A percentile compares a stretch with the other conserved stretches of the same genome.
Conservation (phyloP, 2,329 filamentous ascomycete species). For the Colletotrichum endophyticum region DNA sequence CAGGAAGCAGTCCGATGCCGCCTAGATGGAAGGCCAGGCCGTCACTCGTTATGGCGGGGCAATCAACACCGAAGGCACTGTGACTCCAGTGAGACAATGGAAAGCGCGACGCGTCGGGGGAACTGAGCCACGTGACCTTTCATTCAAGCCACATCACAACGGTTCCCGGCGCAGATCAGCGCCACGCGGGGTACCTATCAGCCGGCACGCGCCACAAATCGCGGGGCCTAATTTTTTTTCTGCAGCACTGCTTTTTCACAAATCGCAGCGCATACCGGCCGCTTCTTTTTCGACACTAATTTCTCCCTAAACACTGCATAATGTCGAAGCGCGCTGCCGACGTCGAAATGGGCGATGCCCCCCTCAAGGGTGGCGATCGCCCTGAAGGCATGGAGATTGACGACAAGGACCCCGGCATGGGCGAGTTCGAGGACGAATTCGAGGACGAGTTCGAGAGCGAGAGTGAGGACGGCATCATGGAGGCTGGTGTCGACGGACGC, state of each 20-base stretch:
- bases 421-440: slow-evolving; percentile 95
- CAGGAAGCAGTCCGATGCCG: background rate
- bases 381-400: slow-evolving; percentile 73
- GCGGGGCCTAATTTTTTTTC: slow-evolving; percentile 16
- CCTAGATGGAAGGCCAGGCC: background rate
- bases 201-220: slow-evolving; percentile 15
- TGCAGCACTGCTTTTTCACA: background rate
- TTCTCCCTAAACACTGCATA: background rate
- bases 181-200: slow-evolving; percentile 18
- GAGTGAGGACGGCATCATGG: slow-evolving; percentile 87
- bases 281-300: background rate
- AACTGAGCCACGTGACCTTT: background rate
- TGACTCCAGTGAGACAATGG: background rate
- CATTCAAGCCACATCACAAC: background rate
- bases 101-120: background rate
- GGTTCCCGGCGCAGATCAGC: background rate
- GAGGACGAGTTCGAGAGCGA: slow-evolving; percentile 92
- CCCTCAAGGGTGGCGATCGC: slow-evolving; percentile 66
- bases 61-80: background rate
- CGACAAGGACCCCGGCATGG: slow-evolving; percentile 58
- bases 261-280: background rate
- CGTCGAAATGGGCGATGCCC: slow-evolving; percentile 46
- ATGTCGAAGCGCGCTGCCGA: slow-evolving; percentile 69
- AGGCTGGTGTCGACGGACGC: slow-evolving; percentile 91
- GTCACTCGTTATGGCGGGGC: slow-evolving; percentile 3